Evolutionary conservation across 139 green algal genomes (phyloP).

Genomic region (Ulvella scutata): DNA sequence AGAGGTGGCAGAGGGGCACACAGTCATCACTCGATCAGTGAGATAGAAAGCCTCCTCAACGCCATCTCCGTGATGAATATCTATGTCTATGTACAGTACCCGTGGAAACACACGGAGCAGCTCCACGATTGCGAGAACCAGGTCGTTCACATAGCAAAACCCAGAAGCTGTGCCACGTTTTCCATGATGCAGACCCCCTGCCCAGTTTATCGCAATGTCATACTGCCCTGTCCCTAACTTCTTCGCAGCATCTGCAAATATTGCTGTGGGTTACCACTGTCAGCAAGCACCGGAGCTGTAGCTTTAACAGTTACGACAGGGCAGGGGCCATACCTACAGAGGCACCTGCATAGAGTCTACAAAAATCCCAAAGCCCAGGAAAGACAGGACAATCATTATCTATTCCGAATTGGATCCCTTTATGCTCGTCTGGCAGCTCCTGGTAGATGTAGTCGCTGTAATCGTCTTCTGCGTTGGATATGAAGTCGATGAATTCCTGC

Average conservation of each 20-base stretch:
- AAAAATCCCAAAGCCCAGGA: slow-evolving; percentile 64
- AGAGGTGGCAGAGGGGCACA: slow-evolving; percentile 9
- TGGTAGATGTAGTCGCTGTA: not conserved
- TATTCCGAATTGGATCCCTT: slow-evolving; percentile 16
- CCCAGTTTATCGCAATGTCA: slow-evolving; percentile 96
- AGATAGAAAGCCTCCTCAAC: slow-evolving; percentile 88
- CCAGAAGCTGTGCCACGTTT: slow-evolving; percentile 52
- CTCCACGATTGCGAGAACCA: slow-evolving; percentile 94
- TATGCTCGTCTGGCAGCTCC: not conserved
- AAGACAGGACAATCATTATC: slow-evolving; percentile 76
- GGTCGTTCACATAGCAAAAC: slow-evolving; percentile 98
- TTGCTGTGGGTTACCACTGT: no score
- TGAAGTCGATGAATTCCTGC: slow-evolving; percentile 68
- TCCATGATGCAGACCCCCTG: slow-evolving; percentile 90
- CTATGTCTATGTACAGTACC: slow-evolving; percentile 79
- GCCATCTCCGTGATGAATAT: slow-evolving; percentile 95
- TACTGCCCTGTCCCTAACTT: slow-evolving; percentile 68
- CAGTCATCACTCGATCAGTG: slow-evolving; percentile 47
- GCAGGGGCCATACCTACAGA: no score
- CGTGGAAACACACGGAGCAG: slow-evolving; percentile 85
- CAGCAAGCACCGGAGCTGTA: no score
- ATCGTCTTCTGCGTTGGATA: slow-evolving; percentile 30
- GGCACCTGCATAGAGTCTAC: slow-evolving; percentile 69
- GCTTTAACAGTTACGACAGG: no score
- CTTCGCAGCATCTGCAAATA: slow-evolving; percentile 32